Evolutionary conservation across 139 green algal species (phyloP).

Genomic region (Picochlorum sp.): DNA sequence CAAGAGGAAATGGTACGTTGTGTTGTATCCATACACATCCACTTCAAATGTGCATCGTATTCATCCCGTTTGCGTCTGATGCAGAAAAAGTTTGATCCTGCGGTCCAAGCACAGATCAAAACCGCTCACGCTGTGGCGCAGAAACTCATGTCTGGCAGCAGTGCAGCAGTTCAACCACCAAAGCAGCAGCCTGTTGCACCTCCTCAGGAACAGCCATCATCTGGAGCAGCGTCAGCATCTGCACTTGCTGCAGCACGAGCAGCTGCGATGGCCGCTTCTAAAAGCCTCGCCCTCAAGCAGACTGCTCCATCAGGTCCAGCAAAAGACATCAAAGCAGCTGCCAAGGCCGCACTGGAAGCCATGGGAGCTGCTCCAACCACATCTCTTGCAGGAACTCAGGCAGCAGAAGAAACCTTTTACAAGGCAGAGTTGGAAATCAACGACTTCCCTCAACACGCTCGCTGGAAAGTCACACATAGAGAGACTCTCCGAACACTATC

Average conservation of each 20-base stretch:
- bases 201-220: background rate
- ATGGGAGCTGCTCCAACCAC: background rate
- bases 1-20: background rate
- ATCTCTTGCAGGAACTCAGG: slow-evolving; percentile 5
- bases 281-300: too few relatives aligned
- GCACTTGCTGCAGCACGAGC: slow-evolving; percentile 9
- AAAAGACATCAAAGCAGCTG: background rate
- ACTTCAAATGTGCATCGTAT: background rate
- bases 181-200: background rate
- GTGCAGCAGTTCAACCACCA: background rate
- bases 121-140: slow-evolving; percentile 39
- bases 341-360: background rate
- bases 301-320: background rate
- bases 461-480: slow-evolving; percentile 89
- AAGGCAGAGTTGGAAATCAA: slow-evolving; percentile 97
- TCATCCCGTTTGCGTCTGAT: slow-evolving; percentile 9
- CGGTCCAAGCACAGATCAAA: slow-evolving; percentile 27
- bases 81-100: background rate
- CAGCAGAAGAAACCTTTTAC: slow-evolving; percentile 37
- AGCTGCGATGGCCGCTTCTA: background rate
- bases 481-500: slow-evolving; percentile 75
- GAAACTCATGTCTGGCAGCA: slow-evolving; percentile 16
- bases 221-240: slow-evolving; percentile 7
- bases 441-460: slow-evolving; percentile 95
- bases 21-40: background rate